Base-by-base conservation (phyloP, 2,329 filamentous ascomycete species). In the Fusarium redolens region DNA sequence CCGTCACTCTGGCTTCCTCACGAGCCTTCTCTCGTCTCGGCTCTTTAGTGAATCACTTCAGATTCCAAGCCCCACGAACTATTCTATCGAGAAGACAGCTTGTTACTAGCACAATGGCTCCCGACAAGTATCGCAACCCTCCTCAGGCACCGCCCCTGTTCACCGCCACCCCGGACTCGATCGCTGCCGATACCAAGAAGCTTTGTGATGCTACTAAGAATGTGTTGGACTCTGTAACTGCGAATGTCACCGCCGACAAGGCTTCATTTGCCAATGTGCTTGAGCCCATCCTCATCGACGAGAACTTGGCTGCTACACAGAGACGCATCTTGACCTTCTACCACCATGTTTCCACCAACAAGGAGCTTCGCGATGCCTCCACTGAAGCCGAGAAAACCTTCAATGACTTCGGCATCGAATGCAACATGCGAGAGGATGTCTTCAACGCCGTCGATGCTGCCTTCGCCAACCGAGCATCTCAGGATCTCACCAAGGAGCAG, bases 121-220 rank as follows among this genome's bases (percentile, higher is more conserved):
- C 89, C 68, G 82, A 87, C 73, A 89, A 90, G 82, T 94, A 92
- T 83, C 88, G 87, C 81, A 92, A 87, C 79, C 93, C 93, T 71
- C 93, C 93, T 5, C 93, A 96, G 85, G 86, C 91, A 44, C 93
- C 93, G 64, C 93, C 93, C 61, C 87, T 91, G 79, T 96, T 96
- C 83, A 93, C 88, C 6, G 92, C 91, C 75, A 95, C 92, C 51
- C 89, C 92, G 72, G 87, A 92, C 67, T 89, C 88, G 74, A 88
- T 96, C 73, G 82, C 93, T 45, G 85, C 86, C 68, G 91, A 92
- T 75, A 91, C 92, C 54, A 90, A 93, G 83, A 84, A 84, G 61
- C 82, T 93, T 59, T 92, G 92, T 76, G 88, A 90, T 50, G 82
- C 82, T 48, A 92, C 88, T 51, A 90, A 92, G 73, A 82, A 83